Base-by-base conservation (phyloP, 23 red algal genomes). In the Chondrus crispus region DNA sequence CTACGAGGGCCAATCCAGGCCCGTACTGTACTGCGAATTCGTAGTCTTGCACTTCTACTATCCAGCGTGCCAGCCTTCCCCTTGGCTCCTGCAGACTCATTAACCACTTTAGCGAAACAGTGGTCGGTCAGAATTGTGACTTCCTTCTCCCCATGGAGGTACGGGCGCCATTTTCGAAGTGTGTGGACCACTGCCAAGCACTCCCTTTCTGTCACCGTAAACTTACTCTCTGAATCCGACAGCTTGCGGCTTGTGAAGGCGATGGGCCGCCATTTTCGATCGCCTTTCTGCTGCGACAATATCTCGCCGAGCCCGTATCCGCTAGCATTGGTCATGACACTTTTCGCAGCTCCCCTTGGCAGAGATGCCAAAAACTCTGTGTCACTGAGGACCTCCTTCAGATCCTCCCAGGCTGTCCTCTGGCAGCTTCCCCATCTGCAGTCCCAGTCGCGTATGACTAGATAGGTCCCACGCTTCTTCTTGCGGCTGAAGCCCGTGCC, bases 391-490 rank as follows among this genome's bases (percentile, higher is more conserved):
- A 28, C 52, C 5, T 5, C 52, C 45, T 82, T 82, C 44, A 60
- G 33, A 53, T 29, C 32, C 11, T 60, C 30, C 78, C 78, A 57
- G n/a, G 5, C 16, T 26, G 20, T 47, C n/a, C 40, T 35, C 46
- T 82, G 78, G 28, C 28, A 20, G 24, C 41, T n/a, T 20, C 46
- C 46, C 33, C 78, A 82, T 60, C 41, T 83, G n/a, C 32, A n/a
- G 40, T 82, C 40, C 46, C 78, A 82, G 46, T 82, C 51, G n/a
- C 26, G n/a, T 10, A 82, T 82, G 46, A 37, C 30, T 28, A 82
- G 28, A 6, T 26, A 4, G 8, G 52, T 5, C 52, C 87, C 37
- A 40, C 44, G 22, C 28, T 24, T 36, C 39, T 32, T 53, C 53
- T 38, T 77, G 38, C 44, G 37, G 33, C 19, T 26, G 44, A 42